phyloP scores from a whole-genome alignment of 108 stramenopile genomes.

The Poteriospumella lacustris region DNA sequence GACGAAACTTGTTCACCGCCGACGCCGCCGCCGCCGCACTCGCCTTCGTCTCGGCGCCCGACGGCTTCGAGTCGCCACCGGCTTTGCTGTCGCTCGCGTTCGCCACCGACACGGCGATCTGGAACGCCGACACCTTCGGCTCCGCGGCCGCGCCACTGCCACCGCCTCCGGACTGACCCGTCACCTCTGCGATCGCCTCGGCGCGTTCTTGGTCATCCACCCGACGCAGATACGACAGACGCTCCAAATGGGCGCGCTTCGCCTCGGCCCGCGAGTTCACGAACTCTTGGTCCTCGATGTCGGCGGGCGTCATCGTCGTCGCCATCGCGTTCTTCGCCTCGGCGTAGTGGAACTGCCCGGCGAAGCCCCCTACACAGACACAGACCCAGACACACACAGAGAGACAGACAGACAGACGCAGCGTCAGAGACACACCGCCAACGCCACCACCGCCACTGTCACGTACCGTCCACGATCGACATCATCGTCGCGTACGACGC shows the following conservation, averaged over 20 bases:
- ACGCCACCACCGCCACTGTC: not conserved
- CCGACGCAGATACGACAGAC: not conserved
- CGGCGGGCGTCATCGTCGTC: not conserved
- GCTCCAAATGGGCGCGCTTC: not conserved
- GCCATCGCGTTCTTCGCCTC: not conserved
- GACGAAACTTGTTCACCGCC: slow-evolving; percentile 1
- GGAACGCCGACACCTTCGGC: not conserved
- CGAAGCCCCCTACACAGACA: slow-evolving; percentile 5
- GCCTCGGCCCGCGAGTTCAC: not conserved
- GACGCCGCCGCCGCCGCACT: not conserved
- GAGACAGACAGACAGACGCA: too few relatives aligned
- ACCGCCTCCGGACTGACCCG: not conserved
- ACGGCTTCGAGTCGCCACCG: not conserved
- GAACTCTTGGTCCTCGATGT: not conserved
- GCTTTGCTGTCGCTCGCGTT: not conserved
- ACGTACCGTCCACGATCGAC: slow-evolving; percentile 27
- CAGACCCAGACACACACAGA: too few relatives aligned
- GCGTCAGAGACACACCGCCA: too few relatives aligned
- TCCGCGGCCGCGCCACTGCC: not conserved
- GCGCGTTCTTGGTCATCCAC: not conserved
- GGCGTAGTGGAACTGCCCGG: not conserved
- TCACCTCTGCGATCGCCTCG: not conserved
- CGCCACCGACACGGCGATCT: slow-evolving; percentile 1
- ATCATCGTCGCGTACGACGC: slow-evolving; percentile 47
- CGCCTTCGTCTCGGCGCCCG: not conserved